Evolutionary conservation across 1,284 basidiomycete species (phyloP).

Genomic region (Kwoniella shivajii): DNA sequence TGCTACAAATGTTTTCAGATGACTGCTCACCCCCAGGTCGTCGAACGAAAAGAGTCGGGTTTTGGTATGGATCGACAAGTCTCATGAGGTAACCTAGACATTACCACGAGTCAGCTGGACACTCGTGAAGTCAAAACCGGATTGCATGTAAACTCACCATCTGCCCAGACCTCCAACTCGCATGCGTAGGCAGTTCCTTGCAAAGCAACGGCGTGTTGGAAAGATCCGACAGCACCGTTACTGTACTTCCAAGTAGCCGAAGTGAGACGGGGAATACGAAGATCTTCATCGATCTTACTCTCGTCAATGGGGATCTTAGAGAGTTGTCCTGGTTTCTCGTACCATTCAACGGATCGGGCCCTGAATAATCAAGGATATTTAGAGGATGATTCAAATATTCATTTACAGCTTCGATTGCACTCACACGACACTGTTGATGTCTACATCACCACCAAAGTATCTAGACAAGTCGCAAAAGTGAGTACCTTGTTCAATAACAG

Average conservation of each 20-base stretch:
- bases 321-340: conserved; percentile 84
- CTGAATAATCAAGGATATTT: conserved; percentile 14
- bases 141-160: conserved; percentile 64
- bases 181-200: conserved; percentile 90
- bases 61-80: conserved; percentile 76
- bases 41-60: conserved; percentile 79
- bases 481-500: conserved; percentile 95
- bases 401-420: too few relatives aligned
- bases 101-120: background rate
- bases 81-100: conserved; percentile 55
- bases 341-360: conserved; percentile 86
- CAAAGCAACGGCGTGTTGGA: conserved; percentile 83
- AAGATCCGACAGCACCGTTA: conserved; percentile 84
- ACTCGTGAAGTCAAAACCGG: background rate
- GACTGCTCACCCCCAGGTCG: conserved; percentile 72
- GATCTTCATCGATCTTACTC: conserved; percentile 50
- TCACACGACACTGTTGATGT: conserved; percentile 72
- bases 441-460: conserved; percentile 97
- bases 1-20: background rate
- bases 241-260: conserved; percentile 73
- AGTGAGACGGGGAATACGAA: conserved; percentile 54
- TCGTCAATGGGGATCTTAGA: conserved; percentile 66
- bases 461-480: conserved; percentile 72
- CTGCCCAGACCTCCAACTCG: conserved; percentile 87
- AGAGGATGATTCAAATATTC: background rate